phyloP scores from a whole-genome alignment of 2,329 filamentous ascomycete genomes.

The Raffaelea albimanens region DNA sequence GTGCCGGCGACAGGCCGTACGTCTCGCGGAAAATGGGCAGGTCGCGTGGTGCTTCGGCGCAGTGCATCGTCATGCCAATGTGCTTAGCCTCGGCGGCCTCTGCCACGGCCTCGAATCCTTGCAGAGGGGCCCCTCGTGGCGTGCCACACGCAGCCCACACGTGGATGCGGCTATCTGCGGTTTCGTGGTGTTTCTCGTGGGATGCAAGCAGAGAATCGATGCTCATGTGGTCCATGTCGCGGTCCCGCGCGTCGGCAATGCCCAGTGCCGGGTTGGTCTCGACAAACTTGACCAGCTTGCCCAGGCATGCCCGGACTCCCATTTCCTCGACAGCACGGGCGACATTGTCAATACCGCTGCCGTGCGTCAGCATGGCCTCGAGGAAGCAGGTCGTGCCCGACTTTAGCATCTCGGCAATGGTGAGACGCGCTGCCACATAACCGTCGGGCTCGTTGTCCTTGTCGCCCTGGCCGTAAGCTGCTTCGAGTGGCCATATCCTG shows the following conservation, averaged over 20 bases:
- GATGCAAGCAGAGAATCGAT: conserved; percentile 22
- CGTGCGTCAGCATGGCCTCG: conserved; percentile 35
- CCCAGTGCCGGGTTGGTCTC: conserved; percentile 23
- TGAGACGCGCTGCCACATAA: conserved; percentile 35
- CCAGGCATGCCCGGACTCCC: conserved; percentile 16
- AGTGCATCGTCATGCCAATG: conserved; percentile 37
- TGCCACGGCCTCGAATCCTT: conserved; percentile 29
- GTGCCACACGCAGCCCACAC: conserved; percentile 39
- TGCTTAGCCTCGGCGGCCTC: conserved; percentile 25
- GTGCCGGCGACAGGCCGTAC: conserved; percentile 32
- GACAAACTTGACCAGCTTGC: conserved; percentile 25
- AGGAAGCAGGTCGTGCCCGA: conserved; percentile 41
- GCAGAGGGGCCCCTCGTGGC: conserved; percentile 30
- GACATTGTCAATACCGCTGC: conserved; percentile 17
- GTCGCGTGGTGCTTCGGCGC: conserved; percentile 32
- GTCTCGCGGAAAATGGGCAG: conserved; percentile 24
- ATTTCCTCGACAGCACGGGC: conserved; percentile 13
- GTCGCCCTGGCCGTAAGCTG: conserved; percentile 14
- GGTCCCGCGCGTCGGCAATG: conserved; percentile 26
- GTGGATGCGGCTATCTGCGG: conserved; percentile 29
- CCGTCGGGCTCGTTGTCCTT: conserved; percentile 28
- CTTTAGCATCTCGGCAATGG: conserved; percentile 40
- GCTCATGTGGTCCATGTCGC: conserved; percentile 24
- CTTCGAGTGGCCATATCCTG: conserved; percentile 31
- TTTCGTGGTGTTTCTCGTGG: conserved; percentile 11